Conservation (phyloP, 257 asterid species). For the Hygrophila difformis region DNA sequence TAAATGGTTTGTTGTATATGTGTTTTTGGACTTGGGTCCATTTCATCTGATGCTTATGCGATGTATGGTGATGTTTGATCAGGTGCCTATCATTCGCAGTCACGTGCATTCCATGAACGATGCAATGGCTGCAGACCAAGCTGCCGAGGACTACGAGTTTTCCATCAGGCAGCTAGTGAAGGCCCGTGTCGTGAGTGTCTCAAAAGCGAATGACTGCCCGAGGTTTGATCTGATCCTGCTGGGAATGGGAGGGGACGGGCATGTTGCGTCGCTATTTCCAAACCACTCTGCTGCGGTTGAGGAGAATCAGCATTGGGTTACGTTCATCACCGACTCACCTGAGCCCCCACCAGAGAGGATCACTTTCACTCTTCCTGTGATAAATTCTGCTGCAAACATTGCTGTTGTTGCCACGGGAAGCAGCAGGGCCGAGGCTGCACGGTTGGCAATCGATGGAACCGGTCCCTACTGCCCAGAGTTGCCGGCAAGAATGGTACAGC, state of each 20-base stretch:
- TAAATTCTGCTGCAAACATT: slow-evolving; percentile 47
- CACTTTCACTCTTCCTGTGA: slow-evolving; percentile 65
- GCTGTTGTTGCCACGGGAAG: slow-evolving; percentile 55
- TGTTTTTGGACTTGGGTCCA: no score
- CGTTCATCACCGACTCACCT: slow-evolving; percentile 63
- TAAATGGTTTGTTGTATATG: no score
- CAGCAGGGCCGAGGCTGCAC: slow-evolving; percentile 37
- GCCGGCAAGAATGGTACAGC: slow-evolving; percentile 70
- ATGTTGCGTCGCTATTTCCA: slow-evolving; percentile 66
- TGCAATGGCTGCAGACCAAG: slow-evolving; percentile 69
- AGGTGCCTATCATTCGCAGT: slow-evolving; percentile 78
- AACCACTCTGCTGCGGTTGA: slow-evolving; percentile 33
- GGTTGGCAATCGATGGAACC: slow-evolving; percentile 35
- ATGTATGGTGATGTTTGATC: slow-evolving; percentile 5
- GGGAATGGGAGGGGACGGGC: slow-evolving; percentile 80
- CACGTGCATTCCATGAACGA: slow-evolving; percentile 81
- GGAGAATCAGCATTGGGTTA: slow-evolving; percentile 59
- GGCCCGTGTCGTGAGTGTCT: slow-evolving; percentile 62
- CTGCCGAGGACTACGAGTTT: slow-evolving; percentile 81
- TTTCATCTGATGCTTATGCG: no score
- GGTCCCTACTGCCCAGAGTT: slow-evolving; percentile 30
- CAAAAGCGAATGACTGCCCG: slow-evolving; percentile 36
- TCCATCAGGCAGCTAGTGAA: slow-evolving; percentile 72
- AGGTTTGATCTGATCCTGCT: slow-evolving; percentile 64
- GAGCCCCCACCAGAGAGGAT: slow-evolving; percentile 74